Base-by-base conservation (phyloP, 2,329 filamentous ascomycete genomes). In the Colletotrichum spinosum region DNA sequence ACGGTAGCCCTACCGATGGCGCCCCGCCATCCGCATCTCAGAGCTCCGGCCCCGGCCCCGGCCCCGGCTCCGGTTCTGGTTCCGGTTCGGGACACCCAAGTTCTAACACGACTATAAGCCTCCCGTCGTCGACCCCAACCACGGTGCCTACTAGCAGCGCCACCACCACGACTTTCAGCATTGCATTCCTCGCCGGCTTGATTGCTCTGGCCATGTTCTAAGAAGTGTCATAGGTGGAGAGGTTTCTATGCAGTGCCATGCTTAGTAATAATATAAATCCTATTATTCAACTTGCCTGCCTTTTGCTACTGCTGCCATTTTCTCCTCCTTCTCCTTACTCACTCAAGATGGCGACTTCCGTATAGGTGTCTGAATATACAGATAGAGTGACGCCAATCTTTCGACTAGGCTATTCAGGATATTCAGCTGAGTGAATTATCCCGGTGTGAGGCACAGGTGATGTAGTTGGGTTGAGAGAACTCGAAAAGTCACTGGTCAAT, bases 11-110 rank as follows among this genome's bases (percentile, higher is more conserved):
- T 25, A 25, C 25, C 25, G 25, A 25, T 51, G 61, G 68, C 52
- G 52, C 69, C 37, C 55, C 72, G 35, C 62, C 70, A 37, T 65
- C 73, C 48, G 59, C 71, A 34, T 52, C 53, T 25, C 39, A 58
- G 33, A 52, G 61, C 41, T 52, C 63, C 10, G 60, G 58, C 34
- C 55, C 58, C 9, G 54, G 63, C 37, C 55, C 58, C 9, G 54
- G 63, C 37, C 55, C 46, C n/a, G 53, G 42, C 2, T 64, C 48
- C 4, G 55, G 70, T 15, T 68, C 70, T 53, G 46, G 67, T 9
- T 45, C 42, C 17, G 42, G 42, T n/a, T 15, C 13, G 44, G 15
- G 60, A 33, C 62, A 70, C 37, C 39, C 45, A 12, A 51, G 64
- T 56, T 62, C 55, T 68, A 57, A 65, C 49, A 66, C 62, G 17